Base-by-base conservation (phyloP, 345 rosid genomes). In the Salix purpurea region DNA sequence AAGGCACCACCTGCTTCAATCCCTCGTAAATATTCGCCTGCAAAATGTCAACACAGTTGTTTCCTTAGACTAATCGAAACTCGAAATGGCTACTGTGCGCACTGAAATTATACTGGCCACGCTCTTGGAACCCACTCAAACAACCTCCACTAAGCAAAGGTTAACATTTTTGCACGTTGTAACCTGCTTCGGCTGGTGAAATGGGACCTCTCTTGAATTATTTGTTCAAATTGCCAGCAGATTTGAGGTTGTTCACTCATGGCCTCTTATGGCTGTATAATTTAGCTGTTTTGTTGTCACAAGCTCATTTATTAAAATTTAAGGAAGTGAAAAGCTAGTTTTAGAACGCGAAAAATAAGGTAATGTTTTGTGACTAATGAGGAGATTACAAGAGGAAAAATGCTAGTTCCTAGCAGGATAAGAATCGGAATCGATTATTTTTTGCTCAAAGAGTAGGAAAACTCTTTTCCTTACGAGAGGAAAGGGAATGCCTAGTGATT, bases 1-100 rank as follows among this genome's bases (percentile, higher is more conserved):
- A 86, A 46, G 89, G 87, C 77, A 87, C 83, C 76, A 83, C 91
- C 69, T 85, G 92, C 87, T 89, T 94, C 83, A 92, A 56, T n/a
- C 97, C 89, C 65, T 85, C 90, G 40, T 80, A 92, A 65, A 94
- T 44, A 54, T 80, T 78, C 39, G 76, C 88, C 98, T 94, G 87
- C 86, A 36, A 52, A 80, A 64, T 48, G 37, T 19, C 61, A 74
- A n/a, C 40, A 16, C 44, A n/a, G 60, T 9, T 36, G 11, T 12
- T 60, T 71, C 50, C 11, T 37, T 77, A 2, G 21, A 2, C 7
- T 64, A 19, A 50, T 62, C 37, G 15, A 52, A 60, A 12, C 52
- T 46, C 18, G 16, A 23, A n/a, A 58, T n/a, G 28, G 28, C 11
- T 58, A n/a, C 26, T 9, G 61, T 58, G 62, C 62, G 23, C 28